These are phyloP conservation scores for Peronospora tabacina DNA, from an alignment of 352 stramenopile species.

Conservation along the genomic window DNA sequence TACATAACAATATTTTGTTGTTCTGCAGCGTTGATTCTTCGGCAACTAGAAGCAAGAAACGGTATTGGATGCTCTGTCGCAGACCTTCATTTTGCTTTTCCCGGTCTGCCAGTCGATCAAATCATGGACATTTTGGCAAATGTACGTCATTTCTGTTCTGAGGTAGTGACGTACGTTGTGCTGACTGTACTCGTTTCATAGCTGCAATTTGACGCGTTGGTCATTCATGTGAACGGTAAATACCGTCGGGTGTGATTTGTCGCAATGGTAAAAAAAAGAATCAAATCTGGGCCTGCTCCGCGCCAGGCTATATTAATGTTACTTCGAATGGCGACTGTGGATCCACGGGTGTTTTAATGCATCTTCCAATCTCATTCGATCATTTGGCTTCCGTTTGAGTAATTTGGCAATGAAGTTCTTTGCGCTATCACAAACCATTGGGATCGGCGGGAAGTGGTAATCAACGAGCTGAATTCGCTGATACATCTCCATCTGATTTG, in stretches of 20 bases:
- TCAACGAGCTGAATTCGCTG: slow-evolving; percentile 57
- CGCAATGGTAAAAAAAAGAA: not conserved
- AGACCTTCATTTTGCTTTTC: slow-evolving; percentile 56
- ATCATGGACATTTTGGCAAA: slow-evolving; percentile 51
- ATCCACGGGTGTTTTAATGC: slow-evolving; percentile 60
- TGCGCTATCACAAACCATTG: slow-evolving; percentile 41
- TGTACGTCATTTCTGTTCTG: slow-evolving; percentile 25
- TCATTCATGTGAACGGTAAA: slow-evolving; percentile 45
- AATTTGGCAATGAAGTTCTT: slow-evolving; percentile 59
- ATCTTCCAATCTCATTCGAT: slow-evolving; percentile 55
- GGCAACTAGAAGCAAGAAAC: slow-evolving; percentile 31
- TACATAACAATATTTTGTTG: slow-evolving; percentile 2
- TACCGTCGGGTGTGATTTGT: slow-evolving; percentile 44
- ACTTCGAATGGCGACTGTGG: slow-evolving; percentile 23
- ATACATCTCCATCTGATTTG: slow-evolving; percentile 81
- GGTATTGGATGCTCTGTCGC: slow-evolving; percentile 33
- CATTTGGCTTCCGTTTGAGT: slow-evolving; percentile 42
- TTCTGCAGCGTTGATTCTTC: slow-evolving; percentile 35
- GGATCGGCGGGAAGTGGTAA: slow-evolving; percentile 47
- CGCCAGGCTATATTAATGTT: slow-evolving; percentile 18
- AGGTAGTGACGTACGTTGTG: not conserved
- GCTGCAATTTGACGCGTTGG: slow-evolving; percentile 61
- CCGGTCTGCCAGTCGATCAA: slow-evolving; percentile 35
- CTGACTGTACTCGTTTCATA: slow-evolving; percentile 20
- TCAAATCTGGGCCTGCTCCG: not conserved